phyloP scores from a whole-genome alignment of 495 filamentous ascomycete species.

The Talaromyces wortmannii region DNA sequence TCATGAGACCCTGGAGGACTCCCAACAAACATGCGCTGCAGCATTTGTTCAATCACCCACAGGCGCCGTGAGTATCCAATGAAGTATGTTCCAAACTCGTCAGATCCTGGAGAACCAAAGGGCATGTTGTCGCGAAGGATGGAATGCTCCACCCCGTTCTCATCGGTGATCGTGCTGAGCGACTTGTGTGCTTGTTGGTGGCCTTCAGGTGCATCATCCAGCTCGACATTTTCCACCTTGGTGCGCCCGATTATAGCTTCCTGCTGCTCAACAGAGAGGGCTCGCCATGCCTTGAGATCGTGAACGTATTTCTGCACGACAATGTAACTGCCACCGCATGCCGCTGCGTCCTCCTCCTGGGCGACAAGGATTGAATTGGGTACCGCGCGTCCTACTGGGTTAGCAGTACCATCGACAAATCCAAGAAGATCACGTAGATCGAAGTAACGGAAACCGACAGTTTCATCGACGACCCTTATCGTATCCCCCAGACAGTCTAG shows the following conservation, averaged over 20 bases:
- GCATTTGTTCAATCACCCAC: constrained; percentile 54
- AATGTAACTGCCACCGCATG: constrained; percentile 43
- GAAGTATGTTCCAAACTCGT: constrained; percentile 53
- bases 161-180: constrained; percentile 47
- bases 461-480: constrained; percentile 42
- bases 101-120: constrained; percentile 45
- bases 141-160: constrained; percentile 41
- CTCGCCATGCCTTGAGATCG: constrained; percentile 38
- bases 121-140: constrained; percentile 57
- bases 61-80: constrained; percentile 48
- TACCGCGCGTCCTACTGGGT: constrained; percentile 44
- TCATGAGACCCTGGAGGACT: constrained; percentile 49
- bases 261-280: constrained; percentile 41
- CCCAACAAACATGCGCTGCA: constrained; percentile 51
- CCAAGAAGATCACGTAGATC: constrained; percentile 52
- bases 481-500: constrained; percentile 40
- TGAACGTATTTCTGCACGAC: constrained; percentile 56
- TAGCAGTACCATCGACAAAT: constrained; percentile 54
- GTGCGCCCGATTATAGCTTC: constrained; percentile 51
- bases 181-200: constrained; percentile 46
- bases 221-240: constrained; percentile 49
- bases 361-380: constrained; percentile 34
- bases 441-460: constrained; percentile 52
- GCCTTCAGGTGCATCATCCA: constrained; percentile 41
- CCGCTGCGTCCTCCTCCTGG: constrained; percentile 27